Base-by-base conservation (phyloP, 108 stramenopile genomes). In the Cyclotella atomus region DNA sequence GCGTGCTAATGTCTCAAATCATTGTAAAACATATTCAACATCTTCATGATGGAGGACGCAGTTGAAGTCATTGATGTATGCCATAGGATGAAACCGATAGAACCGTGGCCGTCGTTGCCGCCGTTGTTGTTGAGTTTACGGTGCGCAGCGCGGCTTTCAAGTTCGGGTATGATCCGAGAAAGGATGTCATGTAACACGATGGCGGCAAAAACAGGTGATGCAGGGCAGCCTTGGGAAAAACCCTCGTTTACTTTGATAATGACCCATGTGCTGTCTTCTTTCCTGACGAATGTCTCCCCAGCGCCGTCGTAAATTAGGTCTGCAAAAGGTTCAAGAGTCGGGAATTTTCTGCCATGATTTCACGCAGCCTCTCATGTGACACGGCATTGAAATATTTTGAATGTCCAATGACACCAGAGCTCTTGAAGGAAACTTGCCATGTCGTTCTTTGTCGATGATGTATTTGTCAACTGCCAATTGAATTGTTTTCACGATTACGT, bases 331-430 rank as follows among this genome's bases (percentile, higher is more conserved):
- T 17, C 24, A 1, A 71, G 19, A 17, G 59, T 14, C 2, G 59
- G 71, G 44, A 71, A 60, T 2, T 34, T 8, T 2, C 19, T 47
- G 3, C 30, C 7, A 71, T 50, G 28, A 71, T 63, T 16, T 63
- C 32, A 25, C 60, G 27, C 2, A 71, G 34, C 16, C 24, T 24
- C 21, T 27, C 47, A 10, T 29, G 21, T 24, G 71, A 71, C 4
- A 75, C 44, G 0, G 41, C 35, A 41, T 75, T 75, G 65, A 67
- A 75, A 67, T 66, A 38, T 75, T 75, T 15, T 21, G 47, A 21
- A 75, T 28, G 65, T 75, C 73, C 1, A 75, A 24, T 24, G 55
- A 67, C 1, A 75, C 54, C 3, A 66, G 38, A 0, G 65, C 43
- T 28, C 73, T 4, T 3, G 73, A 32, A 0, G 73, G 73, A 30